Percentiles rank a stretch among this genome's conserved stretches.
Evolutionary conservation across 192 early-diverging fungal genomes (phyloP).

Genomic region (Rhizophagus sp.): DNA sequence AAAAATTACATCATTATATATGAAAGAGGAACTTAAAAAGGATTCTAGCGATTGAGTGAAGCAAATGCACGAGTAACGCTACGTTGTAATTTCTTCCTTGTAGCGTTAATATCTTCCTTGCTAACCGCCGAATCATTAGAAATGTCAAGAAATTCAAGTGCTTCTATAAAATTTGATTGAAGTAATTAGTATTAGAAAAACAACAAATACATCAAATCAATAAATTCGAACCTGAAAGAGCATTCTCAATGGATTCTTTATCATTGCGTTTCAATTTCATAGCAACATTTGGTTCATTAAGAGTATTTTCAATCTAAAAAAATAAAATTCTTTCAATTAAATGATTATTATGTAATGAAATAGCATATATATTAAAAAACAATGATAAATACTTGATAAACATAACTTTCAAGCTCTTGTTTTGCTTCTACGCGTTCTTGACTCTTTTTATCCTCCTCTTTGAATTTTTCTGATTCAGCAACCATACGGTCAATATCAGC

Average conservation of each 20-base stretch:
- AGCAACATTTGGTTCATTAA: slow-evolving; percentile 70
- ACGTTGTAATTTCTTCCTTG: slow-evolving; percentile 68
- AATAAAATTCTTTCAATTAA: background rate
- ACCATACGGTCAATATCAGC: slow-evolving; percentile 96
- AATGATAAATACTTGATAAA: slow-evolving; percentile 58
- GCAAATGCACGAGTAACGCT: slow-evolving; percentile 63
- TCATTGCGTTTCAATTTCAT: slow-evolving; percentile 74
- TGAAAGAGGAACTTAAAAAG: background rate
- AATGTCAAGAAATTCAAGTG: slow-evolving; percentile 68
- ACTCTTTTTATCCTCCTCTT: slow-evolving; percentile 69
- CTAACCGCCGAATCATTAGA: slow-evolving; percentile 39
- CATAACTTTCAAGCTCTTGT: slow-evolving; percentile 77
- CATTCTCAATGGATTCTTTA: slow-evolving; percentile 69
- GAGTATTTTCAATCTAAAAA: slow-evolving; percentile 56
- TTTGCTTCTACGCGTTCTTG: slow-evolving; percentile 77
- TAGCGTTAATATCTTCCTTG: slow-evolving; percentile 56
- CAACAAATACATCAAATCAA: too few species aligned
- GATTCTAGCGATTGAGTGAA: slow-evolving; percentile 36
- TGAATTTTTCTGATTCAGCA: slow-evolving; percentile 85
- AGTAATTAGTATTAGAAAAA: background rate
- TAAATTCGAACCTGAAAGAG: slow-evolving; percentile 43
- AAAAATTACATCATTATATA: background rate
- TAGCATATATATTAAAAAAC: background rate
- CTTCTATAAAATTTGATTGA: slow-evolving; percentile 44
- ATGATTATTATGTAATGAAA: background rate